These are phyloP conservation scores for Xanthoceras sorbifolium DNA, from an alignment of 345 rosid genomes.

Conservation along the genomic window DNA sequence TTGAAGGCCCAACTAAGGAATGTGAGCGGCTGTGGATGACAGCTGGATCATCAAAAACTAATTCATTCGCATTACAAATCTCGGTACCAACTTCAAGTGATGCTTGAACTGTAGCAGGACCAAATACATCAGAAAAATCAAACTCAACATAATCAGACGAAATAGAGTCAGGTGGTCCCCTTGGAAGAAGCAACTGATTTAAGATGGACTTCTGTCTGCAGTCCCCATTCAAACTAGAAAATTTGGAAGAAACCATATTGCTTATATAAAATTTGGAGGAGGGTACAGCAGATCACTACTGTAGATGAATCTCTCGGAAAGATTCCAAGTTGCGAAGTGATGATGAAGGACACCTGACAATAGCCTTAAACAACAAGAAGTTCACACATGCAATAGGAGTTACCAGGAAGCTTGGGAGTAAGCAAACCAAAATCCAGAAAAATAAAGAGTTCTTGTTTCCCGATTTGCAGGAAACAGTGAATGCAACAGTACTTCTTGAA, in stretches of 20 bases:
- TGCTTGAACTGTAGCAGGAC: conserved; percentile 44
- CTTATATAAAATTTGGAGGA: not conserved
- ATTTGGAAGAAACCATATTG: conserved; percentile 33
- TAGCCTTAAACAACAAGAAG: conserved; percentile 41
- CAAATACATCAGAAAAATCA: conserved; percentile 56
- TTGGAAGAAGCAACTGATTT: conserved; percentile 40
- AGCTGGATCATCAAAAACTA: conserved; percentile 44
- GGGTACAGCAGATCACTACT: not conserved
- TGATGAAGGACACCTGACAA: conserved; percentile 35
- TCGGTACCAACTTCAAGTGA: conserved; percentile 25
- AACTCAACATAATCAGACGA: conserved; percentile 46
- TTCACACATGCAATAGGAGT: conserved; percentile 30
- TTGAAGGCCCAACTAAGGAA: conserved; percentile 58
- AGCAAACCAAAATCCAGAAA: conserved; percentile 54
- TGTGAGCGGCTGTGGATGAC: conserved; percentile 49
- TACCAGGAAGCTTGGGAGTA: conserved; percentile 46
- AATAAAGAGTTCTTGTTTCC: conserved; percentile 52
- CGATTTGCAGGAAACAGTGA: conserved; percentile 61
- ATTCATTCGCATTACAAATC: conserved; percentile 27
- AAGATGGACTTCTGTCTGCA: conserved; percentile 20
- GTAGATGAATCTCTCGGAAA: conserved; percentile 15
- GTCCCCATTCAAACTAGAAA: conserved; percentile 37
- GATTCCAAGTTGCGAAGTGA: conserved; percentile 15
- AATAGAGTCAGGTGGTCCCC: conserved; percentile 32
- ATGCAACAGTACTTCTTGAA: conserved; percentile 51